phyloP scores from a whole-genome alignment of 805 yeast genomes.

The Saturnispora halmiae region DNA sequence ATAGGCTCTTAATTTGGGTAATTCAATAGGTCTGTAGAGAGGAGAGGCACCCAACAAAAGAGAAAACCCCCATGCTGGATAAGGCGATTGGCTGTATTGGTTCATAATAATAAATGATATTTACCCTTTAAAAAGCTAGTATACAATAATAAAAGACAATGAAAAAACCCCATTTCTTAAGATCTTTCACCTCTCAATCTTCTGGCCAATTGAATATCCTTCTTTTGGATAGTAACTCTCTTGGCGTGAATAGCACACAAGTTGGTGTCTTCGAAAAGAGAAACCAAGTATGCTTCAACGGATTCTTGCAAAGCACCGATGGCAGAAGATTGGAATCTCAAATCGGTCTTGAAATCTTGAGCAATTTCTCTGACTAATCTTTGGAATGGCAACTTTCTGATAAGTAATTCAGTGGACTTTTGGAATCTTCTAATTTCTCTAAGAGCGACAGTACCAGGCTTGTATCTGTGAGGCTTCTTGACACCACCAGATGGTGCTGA shows the following conservation, averaged over 20 bases:
- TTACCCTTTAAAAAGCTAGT: slow-evolving; percentile 17
- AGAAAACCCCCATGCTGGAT: slow-evolving; percentile 37
- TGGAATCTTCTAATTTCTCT: slow-evolving; percentile 98
- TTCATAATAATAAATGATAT: too few species aligned
- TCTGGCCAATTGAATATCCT: slow-evolving; percentile 96
- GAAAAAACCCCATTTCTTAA: slow-evolving; percentile 30
- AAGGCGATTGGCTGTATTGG: slow-evolving; percentile 30
- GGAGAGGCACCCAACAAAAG: slow-evolving; percentile 27
- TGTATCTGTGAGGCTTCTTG: slow-evolving; percentile 91
- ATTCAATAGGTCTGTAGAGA: slow-evolving; percentile 17
- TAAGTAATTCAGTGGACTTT: slow-evolving; percentile 87
- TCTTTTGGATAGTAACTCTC: slow-evolving; percentile 97
- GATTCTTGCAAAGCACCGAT: slow-evolving; percentile 98
- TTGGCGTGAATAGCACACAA: slow-evolving; percentile 98
- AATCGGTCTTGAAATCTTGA: slow-evolving; percentile 84
- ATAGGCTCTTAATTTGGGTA: slow-evolving; percentile 15
- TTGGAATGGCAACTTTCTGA: slow-evolving; percentile 96
- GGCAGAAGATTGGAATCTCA: slow-evolving; percentile 96
- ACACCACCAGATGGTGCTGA: slow-evolving; percentile 94
- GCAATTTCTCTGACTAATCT: slow-evolving; percentile 95
- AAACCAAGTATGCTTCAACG: slow-evolving; percentile 95
- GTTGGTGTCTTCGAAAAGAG: slow-evolving; percentile 95
- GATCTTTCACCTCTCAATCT: slow-evolving; percentile 97
- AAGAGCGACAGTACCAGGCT: slow-evolving; percentile 95
- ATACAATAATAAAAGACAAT: slow-evolving; percentile 15